Conservation (phyloP, 2,329 filamentous ascomycete species). For the Triangularia verruculosa region DNA sequence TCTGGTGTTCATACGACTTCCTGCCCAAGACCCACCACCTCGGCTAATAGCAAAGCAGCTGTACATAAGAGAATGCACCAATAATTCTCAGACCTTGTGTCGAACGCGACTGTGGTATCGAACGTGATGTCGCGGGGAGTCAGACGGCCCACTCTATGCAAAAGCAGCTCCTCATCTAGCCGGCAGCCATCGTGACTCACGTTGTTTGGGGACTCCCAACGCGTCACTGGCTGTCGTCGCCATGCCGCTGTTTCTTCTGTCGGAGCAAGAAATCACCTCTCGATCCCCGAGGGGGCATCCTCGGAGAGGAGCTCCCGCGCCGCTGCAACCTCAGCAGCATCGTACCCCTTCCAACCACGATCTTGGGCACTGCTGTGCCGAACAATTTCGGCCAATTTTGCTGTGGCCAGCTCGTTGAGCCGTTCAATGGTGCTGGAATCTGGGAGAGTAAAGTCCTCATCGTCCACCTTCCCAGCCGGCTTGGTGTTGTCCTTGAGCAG, state of each 20-base stretch:
- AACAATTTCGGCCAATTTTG: slow-evolving; percentile 74
- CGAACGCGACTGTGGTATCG: slow-evolving; percentile 12
- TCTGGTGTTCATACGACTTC: slow-evolving; percentile 29
- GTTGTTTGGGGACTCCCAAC: slow-evolving; percentile 25
- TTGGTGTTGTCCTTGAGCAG: slow-evolving; percentile 46
- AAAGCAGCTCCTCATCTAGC: slow-evolving; percentile 4
- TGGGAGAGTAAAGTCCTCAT: slow-evolving; percentile 53
- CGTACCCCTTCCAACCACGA: slow-evolving; percentile 69
- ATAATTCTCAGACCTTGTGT: slow-evolving; percentile 21
- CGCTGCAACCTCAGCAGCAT: slow-evolving; percentile 67
- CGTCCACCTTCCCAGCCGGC: slow-evolving; percentile 44
- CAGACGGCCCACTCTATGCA: background rate
- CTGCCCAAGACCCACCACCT: slow-evolving; percentile 36
- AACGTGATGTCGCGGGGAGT: slow-evolving; percentile 5
- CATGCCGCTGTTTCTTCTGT: slow-evolving; percentile 14
- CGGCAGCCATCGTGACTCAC: slow-evolving; percentile 22
- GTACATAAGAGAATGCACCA: slow-evolving; percentile 31
- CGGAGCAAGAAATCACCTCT: slow-evolving; percentile 39
- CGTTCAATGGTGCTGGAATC: slow-evolving; percentile 58
- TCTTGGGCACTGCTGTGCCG: slow-evolving; percentile 59
- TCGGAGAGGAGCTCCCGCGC: slow-evolving; percentile 64
- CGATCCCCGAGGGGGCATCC: slow-evolving; percentile 42
- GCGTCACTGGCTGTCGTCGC: slow-evolving; percentile 29
- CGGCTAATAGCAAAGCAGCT: slow-evolving; percentile 23
- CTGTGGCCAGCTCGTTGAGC: slow-evolving; percentile 69